Evolutionary conservation across 805 yeast genomes (phyloP), one percentile per base, ranked within the genome.

Genomic region (Monosporozyma yasuniensis): DNA sequence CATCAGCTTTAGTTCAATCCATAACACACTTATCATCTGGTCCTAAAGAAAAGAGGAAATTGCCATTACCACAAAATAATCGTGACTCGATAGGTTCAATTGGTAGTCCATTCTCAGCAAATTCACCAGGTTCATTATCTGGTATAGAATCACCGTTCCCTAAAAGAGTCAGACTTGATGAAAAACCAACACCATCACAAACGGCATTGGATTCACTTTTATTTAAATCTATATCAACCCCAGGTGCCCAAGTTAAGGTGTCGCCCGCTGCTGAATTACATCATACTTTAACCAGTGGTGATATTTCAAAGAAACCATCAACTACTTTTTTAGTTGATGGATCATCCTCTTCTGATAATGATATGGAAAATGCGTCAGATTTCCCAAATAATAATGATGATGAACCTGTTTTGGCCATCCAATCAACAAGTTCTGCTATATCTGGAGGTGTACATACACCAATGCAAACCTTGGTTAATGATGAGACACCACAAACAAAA

Each of bases 161-260:
- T n/a, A 62, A 61, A 49, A 49, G 65, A 9, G 35, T 52, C 12
- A 56, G 59, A 21, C 38, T 54, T 9, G 62, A 60, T 11, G 65
- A 61, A 12, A 61, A 54, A 42, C 63, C 60, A 5, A 61, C 66
- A 1, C 63, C 64, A 1, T 62, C 66, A 8, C 61, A 60, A 35
- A 57, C 67, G 9, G 66, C 68, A 1, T 47, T 65, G 19, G 67
- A 65, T 47, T 57, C 67, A 1, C 50, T 65, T n/a, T 50, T 65
- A 34, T 54, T 63, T 4, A 60, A 56, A 41, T 54, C 65, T 1
- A 51, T 58, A 2, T 53, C 57, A 11, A 62, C 61, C 30, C 52
- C 51, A 7, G 46, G 47, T 16, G 9, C 41, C 1, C 43, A 30
- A 27, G 3, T 19, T 18, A 34, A 18, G 14, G 6, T 22, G 21